phyloP scores from a whole-genome alignment of 2,329 filamentous ascomycete genomes.

The Truncatella angustata region DNA sequence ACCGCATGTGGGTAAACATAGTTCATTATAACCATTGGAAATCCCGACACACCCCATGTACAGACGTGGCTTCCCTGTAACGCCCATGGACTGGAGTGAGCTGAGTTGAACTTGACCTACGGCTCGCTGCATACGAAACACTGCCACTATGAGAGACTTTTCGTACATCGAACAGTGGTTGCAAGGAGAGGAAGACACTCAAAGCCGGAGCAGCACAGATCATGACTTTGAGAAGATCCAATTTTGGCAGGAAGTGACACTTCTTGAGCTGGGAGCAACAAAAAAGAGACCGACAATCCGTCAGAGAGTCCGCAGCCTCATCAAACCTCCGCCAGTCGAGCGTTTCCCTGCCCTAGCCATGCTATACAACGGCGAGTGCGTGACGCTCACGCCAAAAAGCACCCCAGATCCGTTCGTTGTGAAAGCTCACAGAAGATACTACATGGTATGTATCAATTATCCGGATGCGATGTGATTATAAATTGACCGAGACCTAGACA shows the following conservation, averaged over 20 bases:
- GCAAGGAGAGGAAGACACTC: neutral
- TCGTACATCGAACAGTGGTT: conserved; percentile 1
- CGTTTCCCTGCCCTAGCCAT: neutral
- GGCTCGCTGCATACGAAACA: neutral
- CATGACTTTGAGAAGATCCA: neutral
- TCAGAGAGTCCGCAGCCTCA: neutral
- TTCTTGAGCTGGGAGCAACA: neutral
- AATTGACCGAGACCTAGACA: conserved; percentile 19
- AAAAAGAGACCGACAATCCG: conserved; percentile 6
- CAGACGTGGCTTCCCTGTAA: too few species aligned
- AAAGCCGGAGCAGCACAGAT: neutral
- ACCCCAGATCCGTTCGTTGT: conserved; percentile 30
- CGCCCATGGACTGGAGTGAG: too few species aligned
- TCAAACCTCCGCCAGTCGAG: neutral
- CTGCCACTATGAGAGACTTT: neutral
- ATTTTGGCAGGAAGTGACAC: neutral
- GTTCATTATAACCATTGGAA: neutral
- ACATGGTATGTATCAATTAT: conserved; percentile 18
- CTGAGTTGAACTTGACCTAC: neutral
- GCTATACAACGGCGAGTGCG: conserved; percentile 25
- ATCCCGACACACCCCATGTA: neutral
- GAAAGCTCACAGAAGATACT: conserved; percentile 22
- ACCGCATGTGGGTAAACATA: too few species aligned
- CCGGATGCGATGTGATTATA: neutral
- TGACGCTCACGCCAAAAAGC: conserved; percentile 27